Base-by-base conservation (phyloP, 1,284 basidiomycete species). In the Ceratobasidium sp. region DNA sequence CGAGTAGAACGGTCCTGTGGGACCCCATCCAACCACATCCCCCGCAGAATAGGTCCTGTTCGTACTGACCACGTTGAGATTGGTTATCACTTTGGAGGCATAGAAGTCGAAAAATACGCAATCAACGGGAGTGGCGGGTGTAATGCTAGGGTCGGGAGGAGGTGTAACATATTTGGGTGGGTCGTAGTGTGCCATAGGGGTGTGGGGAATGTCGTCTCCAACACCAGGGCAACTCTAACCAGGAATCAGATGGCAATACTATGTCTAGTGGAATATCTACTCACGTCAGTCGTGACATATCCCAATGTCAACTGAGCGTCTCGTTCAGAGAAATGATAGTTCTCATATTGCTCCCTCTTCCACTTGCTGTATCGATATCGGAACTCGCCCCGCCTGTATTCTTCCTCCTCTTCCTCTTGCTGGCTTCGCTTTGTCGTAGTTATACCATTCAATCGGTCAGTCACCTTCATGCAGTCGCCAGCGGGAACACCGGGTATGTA, bases 101-200 rank as follows among this genome's bases (percentile, higher is more conserved):
- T 91, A 88, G 78, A 91, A 92, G 79, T 88, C 82, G 57, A 89
- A 82, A 78, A 92, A 92, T 58, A 92, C 86, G 28, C 92, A 83
- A 76, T 92, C 90, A 75, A 92, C 83, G 0, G 82, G 82, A 0
- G 85, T 83, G 71, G 85, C 82, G 72, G 81, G 81, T 0, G 85
- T 75, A 21, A 73, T 34, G 21, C 87, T 84, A 32, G 81, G 79
- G 0, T 89, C 88, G 0, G 85, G 76, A 36, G 82, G 79, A n/a
- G 81, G 82, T 72, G 91, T 84, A 78, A 87, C 92, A 77, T 84
- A 82, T 0, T 72, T 73, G 14, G 75, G 75, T 43, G 90, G 89
- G 4, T 78, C 73, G 79, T 84, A 86, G 80, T 85, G 88, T 12
- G 88, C 84, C 64, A 91, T 76, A 0, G 90, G 85, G 1, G 80